A percentile compares a stretch with the other conserved stretches of the same genome.
Conservation (phyloP, 257 asterid genomes). For the Rauvolfia tetraphylla region DNA sequence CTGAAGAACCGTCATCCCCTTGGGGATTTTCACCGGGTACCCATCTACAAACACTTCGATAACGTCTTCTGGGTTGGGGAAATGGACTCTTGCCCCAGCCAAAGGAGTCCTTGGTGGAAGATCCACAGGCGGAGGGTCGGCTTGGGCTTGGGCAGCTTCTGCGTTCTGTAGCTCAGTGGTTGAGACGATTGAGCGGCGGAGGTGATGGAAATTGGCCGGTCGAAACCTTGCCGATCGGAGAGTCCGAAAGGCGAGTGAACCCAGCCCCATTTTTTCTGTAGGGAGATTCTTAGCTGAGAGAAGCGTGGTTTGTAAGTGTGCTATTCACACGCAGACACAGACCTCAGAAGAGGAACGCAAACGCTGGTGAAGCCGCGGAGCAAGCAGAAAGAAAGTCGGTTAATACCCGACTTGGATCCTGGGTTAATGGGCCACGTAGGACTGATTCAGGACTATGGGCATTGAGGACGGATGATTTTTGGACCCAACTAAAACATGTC, state of each 20-base stretch:
- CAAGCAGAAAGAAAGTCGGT: constrained; percentile 13
- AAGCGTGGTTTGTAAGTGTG: constrained; percentile 12
- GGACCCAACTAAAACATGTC: background rate
- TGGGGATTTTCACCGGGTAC: constrained; percentile 80
- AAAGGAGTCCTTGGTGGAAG: constrained; percentile 67
- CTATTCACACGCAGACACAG: constrained; percentile 17
- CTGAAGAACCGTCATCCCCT: constrained; percentile 93
- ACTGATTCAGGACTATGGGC: background rate
- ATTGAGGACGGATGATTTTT: background rate
- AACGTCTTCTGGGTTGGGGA: constrained; percentile 81
- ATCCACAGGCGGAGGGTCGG: constrained; percentile 37
- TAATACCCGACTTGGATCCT: constrained; percentile 1
- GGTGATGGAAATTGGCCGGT: constrained; percentile 20
- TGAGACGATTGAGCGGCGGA: constrained; percentile 71
- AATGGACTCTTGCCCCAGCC: constrained; percentile 72
- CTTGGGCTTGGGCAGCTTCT: constrained; percentile 53
- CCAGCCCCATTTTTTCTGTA: constrained; percentile 48
- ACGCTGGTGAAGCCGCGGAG: background rate
- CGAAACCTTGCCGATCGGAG: constrained; percentile 49
- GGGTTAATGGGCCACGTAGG: background rate
- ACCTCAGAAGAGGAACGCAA: background rate
- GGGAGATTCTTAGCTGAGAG: constrained; percentile 14
- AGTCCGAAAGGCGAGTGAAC: constrained; percentile 63
- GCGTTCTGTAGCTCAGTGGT: constrained; percentile 78
- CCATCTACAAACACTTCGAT: constrained; percentile 94